Evolutionary conservation across 2,329 filamentous ascomycete genomes (phyloP).

Genomic region (Colletotrichum musae): DNA sequence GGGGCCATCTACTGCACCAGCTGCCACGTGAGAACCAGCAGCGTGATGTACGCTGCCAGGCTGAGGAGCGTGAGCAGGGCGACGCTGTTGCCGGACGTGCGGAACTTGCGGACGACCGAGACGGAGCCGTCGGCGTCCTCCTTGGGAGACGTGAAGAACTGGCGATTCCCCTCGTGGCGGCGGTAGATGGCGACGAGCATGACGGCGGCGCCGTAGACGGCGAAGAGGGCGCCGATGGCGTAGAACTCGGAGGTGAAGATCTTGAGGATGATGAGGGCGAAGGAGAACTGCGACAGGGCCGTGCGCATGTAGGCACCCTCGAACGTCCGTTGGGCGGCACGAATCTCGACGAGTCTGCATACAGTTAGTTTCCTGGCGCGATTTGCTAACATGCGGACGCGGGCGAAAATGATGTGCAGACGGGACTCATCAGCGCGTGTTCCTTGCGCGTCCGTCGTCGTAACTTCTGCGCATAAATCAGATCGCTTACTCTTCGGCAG

Average conservation of each 20-base stretch:
- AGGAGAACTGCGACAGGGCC: conserved; percentile 93
- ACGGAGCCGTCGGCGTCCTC: conserved; percentile 50
- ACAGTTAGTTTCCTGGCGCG: background rate
- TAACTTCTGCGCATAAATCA: too few species aligned
- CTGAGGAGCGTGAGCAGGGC: conserved; percentile 70
- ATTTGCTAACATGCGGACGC: background rate
- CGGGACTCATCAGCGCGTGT: too few species aligned
- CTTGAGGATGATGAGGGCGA: conserved; percentile 93
- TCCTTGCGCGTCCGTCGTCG: too few species aligned
- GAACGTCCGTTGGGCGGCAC: conserved; percentile 95
- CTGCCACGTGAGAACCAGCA: conserved; percentile 70
- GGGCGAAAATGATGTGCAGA: background rate
- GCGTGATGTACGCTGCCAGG: conserved; percentile 68
- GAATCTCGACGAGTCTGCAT: conserved; percentile 85
- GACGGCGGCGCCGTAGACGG: conserved; percentile 89
- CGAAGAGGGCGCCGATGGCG: conserved; percentile 94
- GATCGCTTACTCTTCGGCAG: conserved; percentile 76
- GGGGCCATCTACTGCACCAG: conserved; percentile 48
- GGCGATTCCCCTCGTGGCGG: conserved; percentile 90
- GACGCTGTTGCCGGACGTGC: conserved; percentile 76
- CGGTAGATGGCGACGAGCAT: conserved; percentile 87
- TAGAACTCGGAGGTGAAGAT: conserved; percentile 99
- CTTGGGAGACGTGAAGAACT: conserved; percentile 81
- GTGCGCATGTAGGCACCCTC: conserved; percentile 98
- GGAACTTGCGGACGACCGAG: conserved; percentile 67